phyloP scores from a whole-genome alignment of 495 filamentous ascomycete species.

The Penicillium manginii region DNA sequence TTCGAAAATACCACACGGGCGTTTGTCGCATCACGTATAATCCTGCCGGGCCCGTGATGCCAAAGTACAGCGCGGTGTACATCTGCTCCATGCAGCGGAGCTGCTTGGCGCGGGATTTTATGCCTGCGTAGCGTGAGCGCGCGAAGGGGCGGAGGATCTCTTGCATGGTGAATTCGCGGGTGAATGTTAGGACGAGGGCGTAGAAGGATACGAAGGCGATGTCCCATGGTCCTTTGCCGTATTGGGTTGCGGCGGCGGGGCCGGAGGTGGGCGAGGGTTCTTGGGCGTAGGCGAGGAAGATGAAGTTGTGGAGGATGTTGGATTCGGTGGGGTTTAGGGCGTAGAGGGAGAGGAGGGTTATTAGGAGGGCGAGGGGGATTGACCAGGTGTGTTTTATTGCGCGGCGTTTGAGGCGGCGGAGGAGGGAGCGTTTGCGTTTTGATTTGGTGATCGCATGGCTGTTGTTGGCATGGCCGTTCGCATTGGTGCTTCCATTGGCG shows the following conservation, averaged over 20 bases:
- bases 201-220: constrained; percentile 83
- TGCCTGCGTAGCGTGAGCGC: constrained; percentile 57
- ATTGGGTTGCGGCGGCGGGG: constrained; percentile 53
- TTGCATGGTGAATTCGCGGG: constrained; percentile 92
- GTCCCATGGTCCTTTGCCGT: constrained; percentile 84
- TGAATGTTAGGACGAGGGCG: constrained; percentile 79
- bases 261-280: constrained; percentile 35
- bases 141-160: constrained; percentile 75
- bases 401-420: constrained; percentile 58
- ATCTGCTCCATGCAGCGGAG: constrained; percentile 89
- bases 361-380: constrained; percentile 66
- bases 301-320: constrained; percentile 74
- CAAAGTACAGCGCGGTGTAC: constrained; percentile 89
- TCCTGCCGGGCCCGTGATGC: constrained; percentile 73
- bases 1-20: constrained; percentile 93
- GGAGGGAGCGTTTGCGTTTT: constrained; percentile 41
- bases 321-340: constrained; percentile 70
- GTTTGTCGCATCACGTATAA: constrained; percentile 84
- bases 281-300: constrained; percentile 86
- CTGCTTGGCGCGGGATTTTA: constrained; percentile 72
- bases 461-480: constrained; percentile 19
- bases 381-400: constrained; percentile 71
- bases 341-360: constrained; percentile 60
- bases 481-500: background rate
- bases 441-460: constrained; percentile 1